Evolutionary conservation across 495 filamentous ascomycete species (phyloP).

Genomic region (Penicillium egyptiacum): DNA sequence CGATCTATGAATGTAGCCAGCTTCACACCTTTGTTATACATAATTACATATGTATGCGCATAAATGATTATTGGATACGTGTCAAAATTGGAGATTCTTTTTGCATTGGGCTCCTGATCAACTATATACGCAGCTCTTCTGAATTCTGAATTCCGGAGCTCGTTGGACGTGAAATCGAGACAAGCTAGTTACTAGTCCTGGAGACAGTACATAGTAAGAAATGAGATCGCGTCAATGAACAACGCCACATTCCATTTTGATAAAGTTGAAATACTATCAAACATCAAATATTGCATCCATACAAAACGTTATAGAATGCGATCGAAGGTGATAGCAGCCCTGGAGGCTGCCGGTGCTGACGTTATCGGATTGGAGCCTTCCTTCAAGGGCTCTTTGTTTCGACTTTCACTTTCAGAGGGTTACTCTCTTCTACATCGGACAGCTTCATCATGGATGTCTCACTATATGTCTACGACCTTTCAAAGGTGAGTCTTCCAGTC

Average conservation of each 20-base stretch:
- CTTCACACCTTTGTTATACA: not conserved
- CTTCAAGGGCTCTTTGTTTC: constrained; percentile 18
- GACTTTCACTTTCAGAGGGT: not conserved
- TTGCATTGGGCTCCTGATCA: not conserved
- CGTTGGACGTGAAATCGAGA: not conserved
- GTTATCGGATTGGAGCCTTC: constrained; percentile 38
- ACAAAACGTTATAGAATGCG: constrained; percentile 11
- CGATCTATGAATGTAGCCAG: not conserved
- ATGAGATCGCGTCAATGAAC: not conserved
- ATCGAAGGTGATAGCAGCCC: constrained; percentile 27
- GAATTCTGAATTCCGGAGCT: not conserved
- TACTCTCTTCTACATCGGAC: not conserved
- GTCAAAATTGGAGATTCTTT: not conserved
- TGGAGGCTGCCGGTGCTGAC: constrained; percentile 33
- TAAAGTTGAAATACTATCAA: not conserved
- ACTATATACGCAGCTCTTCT: not conserved
- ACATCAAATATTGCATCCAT: not conserved
- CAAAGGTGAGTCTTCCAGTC: constrained; percentile 52
- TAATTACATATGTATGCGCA: not conserved
- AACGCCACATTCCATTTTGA: not conserved
- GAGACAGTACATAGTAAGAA: not conserved
- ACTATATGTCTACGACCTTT: constrained; percentile 93
- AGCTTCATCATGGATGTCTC: constrained; percentile 71
- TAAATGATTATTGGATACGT: not conserved
- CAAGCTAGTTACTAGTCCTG: not conserved